These are phyloP conservation scores for Elsinoe australis DNA, from an alignment of 2,329 filamentous ascomycete genomes.

Conservation along the genomic window DNA sequence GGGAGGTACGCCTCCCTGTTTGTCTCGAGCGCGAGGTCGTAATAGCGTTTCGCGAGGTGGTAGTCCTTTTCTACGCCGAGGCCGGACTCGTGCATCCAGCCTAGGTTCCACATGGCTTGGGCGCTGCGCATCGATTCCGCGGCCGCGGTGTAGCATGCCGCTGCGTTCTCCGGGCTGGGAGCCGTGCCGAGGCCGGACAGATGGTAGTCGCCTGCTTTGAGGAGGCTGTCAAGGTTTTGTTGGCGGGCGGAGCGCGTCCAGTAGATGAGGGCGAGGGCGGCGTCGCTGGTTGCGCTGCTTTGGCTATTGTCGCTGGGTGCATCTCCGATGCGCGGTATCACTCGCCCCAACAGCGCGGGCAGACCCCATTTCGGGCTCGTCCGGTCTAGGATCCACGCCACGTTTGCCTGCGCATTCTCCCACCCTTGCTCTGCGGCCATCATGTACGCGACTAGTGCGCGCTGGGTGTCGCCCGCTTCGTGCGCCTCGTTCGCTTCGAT, in stretches of 20 bases:
- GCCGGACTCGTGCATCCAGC: constrained; percentile 99
- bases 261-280: constrained; percentile 71
- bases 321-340: constrained; percentile 22
- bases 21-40: constrained; percentile 83
- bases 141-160: constrained; percentile 84
- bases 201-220: constrained; percentile 99
- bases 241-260: constrained; percentile 94
- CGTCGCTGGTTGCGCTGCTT: constrained; percentile 49
- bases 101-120: constrained; percentile 92
- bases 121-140: constrained; percentile 87
- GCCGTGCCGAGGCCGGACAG: constrained; percentile 67
- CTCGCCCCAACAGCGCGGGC: constrained; percentile 14
- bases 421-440: constrained; percentile 90
- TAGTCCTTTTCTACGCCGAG: constrained; percentile 90
- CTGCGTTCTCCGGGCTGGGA: constrained; percentile 72
- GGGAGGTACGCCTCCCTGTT: constrained; percentile 89
- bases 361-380: constrained; percentile 30
- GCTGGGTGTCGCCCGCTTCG: constrained; percentile 67
- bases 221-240: constrained; percentile 82
- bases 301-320: no score
- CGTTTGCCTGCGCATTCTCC: constrained; percentile 81
- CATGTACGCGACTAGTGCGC: constrained; percentile 72
- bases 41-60: constrained; percentile 92
- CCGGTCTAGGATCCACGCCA: constrained; percentile 77
- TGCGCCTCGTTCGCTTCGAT: constrained; percentile 76